These are phyloP conservation scores for Lachnellula arida DNA, from an alignment of 2,329 filamentous ascomycete species.

Conservation along the genomic window DNA sequence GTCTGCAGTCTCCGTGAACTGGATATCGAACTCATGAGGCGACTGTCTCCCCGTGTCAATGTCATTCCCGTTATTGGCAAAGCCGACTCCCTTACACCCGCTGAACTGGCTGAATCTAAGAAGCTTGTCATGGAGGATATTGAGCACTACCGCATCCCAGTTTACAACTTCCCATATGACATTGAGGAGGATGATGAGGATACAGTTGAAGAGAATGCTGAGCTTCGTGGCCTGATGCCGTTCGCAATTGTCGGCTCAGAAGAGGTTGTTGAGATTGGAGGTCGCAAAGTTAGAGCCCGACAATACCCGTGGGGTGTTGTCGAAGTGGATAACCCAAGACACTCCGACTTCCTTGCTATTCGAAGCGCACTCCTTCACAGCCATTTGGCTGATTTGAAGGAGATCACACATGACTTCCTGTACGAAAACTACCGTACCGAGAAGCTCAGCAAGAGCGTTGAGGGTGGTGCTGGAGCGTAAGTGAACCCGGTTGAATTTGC, in stretches of 20 bases:
- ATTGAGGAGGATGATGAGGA: slow-evolving; percentile 99
- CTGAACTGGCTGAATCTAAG: slow-evolving; percentile 97
- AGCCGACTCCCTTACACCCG: slow-evolving; percentile 92
- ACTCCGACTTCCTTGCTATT: slow-evolving; percentile 97
- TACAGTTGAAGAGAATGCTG: slow-evolving; percentile 97
- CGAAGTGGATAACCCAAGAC: slow-evolving; percentile 97
- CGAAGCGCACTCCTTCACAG: slow-evolving; percentile 95
- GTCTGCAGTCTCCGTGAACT: slow-evolving; percentile 80
- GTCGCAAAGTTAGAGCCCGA: slow-evolving; percentile 84
- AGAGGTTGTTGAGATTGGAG: slow-evolving; percentile 89
- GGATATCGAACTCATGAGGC: slow-evolving; percentile 99
- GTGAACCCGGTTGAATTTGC: slow-evolving; percentile 39
- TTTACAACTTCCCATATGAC: slow-evolving; percentile 99
- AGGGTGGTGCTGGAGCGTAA: slow-evolving; percentile 82
- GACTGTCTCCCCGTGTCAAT: slow-evolving; percentile 94
- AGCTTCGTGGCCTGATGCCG: slow-evolving; percentile 95
- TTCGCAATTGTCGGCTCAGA: slow-evolving; percentile 98
- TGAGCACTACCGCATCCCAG: slow-evolving; percentile 98
- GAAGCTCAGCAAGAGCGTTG: slow-evolving; percentile 99
- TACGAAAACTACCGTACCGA: slow-evolving; percentile 99
- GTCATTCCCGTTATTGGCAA: slow-evolving; percentile 99
- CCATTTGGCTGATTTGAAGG: slow-evolving; percentile 96
- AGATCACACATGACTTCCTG: slow-evolving; percentile 99
- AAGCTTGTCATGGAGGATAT: slow-evolving; percentile 99
- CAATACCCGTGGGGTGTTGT: slow-evolving; percentile 99